Base-by-base conservation (phyloP, 345 rosid genomes). In the Erysimum cheiranthoides region DNA sequence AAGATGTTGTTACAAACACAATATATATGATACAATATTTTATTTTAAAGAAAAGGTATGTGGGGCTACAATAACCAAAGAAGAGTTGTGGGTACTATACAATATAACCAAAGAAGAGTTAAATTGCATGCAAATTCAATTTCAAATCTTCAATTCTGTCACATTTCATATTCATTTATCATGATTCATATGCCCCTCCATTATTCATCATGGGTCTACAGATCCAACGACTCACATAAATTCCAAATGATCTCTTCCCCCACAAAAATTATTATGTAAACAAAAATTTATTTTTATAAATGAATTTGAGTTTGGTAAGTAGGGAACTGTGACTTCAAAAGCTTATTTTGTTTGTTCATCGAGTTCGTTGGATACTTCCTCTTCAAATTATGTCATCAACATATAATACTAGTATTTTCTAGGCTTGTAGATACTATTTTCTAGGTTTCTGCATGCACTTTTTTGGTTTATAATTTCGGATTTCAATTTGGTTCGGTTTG, bases 121-220 rank as follows among this genome's bases (percentile, higher is more conserved):
- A 34, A 60, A 71, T 68, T 47, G 50, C 50, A 71, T 61, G 42
- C 68, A 39, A 38, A 61, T 16, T 50, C 42, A 50, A 61, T 61
- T 72, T 36, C 61, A 11, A 60, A 71, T 38, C 16, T 30, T 61
- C 61, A 38, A 50, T 72, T 49, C 68, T 31, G 59, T 57, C 46
- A 45, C 51, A 61, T 49, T 47, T 61, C 68, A 25, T 32, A 25
- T 12, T 43, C 57, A 25, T 59, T 70, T 57, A 59, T 58, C 66
- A 46, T 58, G 74, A 58, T 70, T 70, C 45, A 18, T 42, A 49
- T 66, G 30, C 73, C 73, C 59, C 49, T 60, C 75, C 18, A 61
- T 73, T 73, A 62, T 51, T 42, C 7, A 50, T 39, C 53, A 73
- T 73, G 62, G 76, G 69, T 73, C 52, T 62, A 73, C 53, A 51